Evolutionary conservation across 2,329 filamentous ascomycete genomes (phyloP), one percentile per base, ranked within the genome.

Genomic region (Ceratocystis lukuohia): DNA sequence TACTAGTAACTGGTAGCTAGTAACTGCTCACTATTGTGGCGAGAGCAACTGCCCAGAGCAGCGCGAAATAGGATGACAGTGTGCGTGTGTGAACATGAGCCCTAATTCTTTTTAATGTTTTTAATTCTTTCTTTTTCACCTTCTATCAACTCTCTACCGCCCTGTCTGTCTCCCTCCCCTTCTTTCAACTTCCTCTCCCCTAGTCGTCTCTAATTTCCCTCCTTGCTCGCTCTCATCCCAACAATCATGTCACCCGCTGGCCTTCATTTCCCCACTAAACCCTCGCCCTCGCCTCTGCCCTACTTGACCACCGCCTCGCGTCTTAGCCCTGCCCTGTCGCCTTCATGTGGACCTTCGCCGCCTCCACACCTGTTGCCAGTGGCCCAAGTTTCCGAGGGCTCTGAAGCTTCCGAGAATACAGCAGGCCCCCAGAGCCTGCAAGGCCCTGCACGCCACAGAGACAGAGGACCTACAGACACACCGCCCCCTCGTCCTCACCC

Each of bases 231-330:
- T 20, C 53, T 17, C 8, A n/a, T 22, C 28, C 53, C n/a, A 57
- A 30, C 53, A 30, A 57, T 57, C 25, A 57, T 57, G 53, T 30
- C 28, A 28, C 53, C 53, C 28, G 15, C 53, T 17, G 30, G 25
- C 53, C 53, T 57, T 30, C 22, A 57, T 30, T 57, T 57, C 53
- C 53, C 53, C 53, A 57, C 53, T 28, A 57, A 57, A 57, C 53
- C 53, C 53, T 57, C 53, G 10, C 53, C 53, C 53, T 57, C 53
- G 22, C 53, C 53, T 22, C n/a, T 57, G 53, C 53, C 53, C 5
- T 57, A 22, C 53, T 28, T 57, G 8, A 57, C 53, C 37, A 41
- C 37, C 10, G 37, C 37, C 12, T 57, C 53, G 53, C 53, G 20
- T 28, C 53, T 57, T 7, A 57, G 53, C 12, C 53, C 53, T 57